A percentile compares a stretch with the other conserved stretches of the same genome.
Conservation (phyloP, 23 red algal species). For the Agarophyton chilense region DNA sequence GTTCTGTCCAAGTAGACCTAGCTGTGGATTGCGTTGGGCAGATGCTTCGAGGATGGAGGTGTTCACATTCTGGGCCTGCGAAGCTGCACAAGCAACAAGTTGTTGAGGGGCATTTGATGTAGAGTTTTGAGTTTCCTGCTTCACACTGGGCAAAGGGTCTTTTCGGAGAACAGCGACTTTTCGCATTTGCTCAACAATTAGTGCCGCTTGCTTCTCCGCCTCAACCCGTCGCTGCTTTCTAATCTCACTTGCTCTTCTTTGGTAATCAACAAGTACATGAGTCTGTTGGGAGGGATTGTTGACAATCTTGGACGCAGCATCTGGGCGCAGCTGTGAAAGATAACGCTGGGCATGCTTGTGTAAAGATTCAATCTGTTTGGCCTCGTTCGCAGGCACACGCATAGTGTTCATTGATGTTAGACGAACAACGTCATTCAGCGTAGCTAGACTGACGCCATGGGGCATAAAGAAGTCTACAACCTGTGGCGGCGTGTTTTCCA, state of each 20-base stretch:
- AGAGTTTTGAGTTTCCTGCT: background rate
- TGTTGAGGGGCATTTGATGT: background rate
- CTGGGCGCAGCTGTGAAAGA: background rate
- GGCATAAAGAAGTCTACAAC: slow-evolving; percentile 69
- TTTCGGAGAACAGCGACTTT: slow-evolving; percentile 5
- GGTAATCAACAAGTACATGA: background rate
- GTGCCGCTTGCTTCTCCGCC: slow-evolving; percentile 9
- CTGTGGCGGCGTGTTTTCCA: slow-evolving; percentile 44
- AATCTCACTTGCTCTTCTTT: background rate
- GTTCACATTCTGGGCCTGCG: background rate
- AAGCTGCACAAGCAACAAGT: background rate
- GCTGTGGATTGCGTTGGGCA: slow-evolving; percentile 5
- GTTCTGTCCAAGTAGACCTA: background rate
- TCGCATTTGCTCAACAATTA: slow-evolving; percentile 18
- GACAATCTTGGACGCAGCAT: background rate
- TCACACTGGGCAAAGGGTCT: background rate
- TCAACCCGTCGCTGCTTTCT: slow-evolving; percentile 38
- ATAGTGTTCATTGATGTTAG: slow-evolving; percentile 13
- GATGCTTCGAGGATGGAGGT: background rate
- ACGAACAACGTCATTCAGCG: slow-evolving; percentile 33
- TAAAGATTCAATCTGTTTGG: slow-evolving; percentile 27
- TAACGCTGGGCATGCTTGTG: slow-evolving; percentile 1
- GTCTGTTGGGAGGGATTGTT: slow-evolving; percentile 7
- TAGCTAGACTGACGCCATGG: slow-evolving; percentile 50
- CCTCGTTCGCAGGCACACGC: slow-evolving; percentile 10